Base-by-base conservation (phyloP, 2,329 filamentous ascomycete genomes). In the Arthrinium puccinioides region DNA sequence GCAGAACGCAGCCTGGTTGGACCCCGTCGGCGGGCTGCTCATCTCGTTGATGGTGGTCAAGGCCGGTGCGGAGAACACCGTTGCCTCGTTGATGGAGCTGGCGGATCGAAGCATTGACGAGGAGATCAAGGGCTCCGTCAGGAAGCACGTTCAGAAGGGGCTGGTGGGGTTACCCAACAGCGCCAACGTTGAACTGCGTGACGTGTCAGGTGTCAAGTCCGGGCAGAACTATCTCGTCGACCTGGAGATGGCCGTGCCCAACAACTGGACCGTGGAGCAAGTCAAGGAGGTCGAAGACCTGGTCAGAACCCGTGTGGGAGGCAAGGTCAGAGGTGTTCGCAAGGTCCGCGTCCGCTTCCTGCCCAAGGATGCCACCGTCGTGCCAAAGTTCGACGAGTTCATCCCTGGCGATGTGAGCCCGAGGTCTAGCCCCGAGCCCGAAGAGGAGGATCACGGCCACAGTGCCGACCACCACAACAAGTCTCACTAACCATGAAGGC, bases 181-280 rank as follows among this genome's bases (percentile, higher is more conserved):
- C 33, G 64, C 74, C 32, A 64, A 79, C 38, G 72, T 88, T 8
- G 78, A 86, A 53, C 64, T 96, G 31, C 76, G 83, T 30, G 83
- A 86, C 30, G 75, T 97, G 4, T 84, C 87, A 46, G 92, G 92
- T 38, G 75, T 95, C 62, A 98, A 98, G 64, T 92, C 87, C 4
- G 92, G 92, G 21, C 92, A 96, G 61, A 98, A 96, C 64, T 96
- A 94, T 57, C 70, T 97, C 21, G 81, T 97, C 50, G 92, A 97
- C 50, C 61, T 98, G 7, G 89, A 95, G 59, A 64, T 97, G 43
- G 84, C 78, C 2, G 85, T 94, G 13, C 87, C 90, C 0, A 74
- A 72, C 16, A 66, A 68, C 23, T 94, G 85, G 84, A 84, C 84
- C 0, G 67, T 98, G 6, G 76, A 80, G 37, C 75, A 84, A 38